Conservation (phyloP, 306 rosid species). For the Trifolium repens region DNA sequence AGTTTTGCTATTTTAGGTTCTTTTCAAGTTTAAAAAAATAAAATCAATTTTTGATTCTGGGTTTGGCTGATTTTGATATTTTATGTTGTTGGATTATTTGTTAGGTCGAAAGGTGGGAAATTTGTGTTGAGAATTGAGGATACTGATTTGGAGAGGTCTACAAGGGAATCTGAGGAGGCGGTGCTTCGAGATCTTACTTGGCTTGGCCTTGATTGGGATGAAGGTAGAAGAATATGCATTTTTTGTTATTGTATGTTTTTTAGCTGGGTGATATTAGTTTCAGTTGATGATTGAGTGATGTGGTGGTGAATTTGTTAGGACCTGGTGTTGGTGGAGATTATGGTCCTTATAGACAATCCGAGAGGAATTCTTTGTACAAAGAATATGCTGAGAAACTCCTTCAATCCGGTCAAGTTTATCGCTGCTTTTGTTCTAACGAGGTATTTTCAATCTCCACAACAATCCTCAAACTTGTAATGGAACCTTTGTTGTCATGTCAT, state of each 20-base stretch:
- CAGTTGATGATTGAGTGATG: conserved; percentile 22
- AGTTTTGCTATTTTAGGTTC: not conserved
- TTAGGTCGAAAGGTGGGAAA: conserved; percentile 90
- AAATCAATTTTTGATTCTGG: not conserved
- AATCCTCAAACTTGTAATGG: conserved; percentile 1
- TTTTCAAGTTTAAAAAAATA: not conserved
- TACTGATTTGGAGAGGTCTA: conserved; percentile 98
- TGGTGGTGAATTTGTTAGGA: conserved; percentile 54
- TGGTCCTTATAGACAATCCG: conserved; percentile 95
- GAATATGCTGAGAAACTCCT: conserved; percentile 76
- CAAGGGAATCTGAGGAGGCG: conserved; percentile 86
- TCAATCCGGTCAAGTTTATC: conserved; percentile 80
- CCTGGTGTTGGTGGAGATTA: conserved; percentile 93
- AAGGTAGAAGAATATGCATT: conserved; percentile 54
- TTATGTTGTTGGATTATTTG: not conserved
- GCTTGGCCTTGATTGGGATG: conserved; percentile 98
- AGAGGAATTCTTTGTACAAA: conserved; percentile 84
- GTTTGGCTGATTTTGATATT: not conserved
- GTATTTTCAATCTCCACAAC: conserved; percentile 44
- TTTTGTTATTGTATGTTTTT: not conserved
- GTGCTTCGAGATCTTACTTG: conserved; percentile 83
- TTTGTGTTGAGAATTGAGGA: conserved; percentile 94
- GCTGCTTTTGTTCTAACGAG: conserved; percentile 91
- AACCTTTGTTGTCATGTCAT: conserved; percentile 15
- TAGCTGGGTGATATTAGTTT: conserved; percentile 17